Conservation (phyloP, 2,329 filamentous ascomycete species). For the Alternaria gaisen region DNA sequence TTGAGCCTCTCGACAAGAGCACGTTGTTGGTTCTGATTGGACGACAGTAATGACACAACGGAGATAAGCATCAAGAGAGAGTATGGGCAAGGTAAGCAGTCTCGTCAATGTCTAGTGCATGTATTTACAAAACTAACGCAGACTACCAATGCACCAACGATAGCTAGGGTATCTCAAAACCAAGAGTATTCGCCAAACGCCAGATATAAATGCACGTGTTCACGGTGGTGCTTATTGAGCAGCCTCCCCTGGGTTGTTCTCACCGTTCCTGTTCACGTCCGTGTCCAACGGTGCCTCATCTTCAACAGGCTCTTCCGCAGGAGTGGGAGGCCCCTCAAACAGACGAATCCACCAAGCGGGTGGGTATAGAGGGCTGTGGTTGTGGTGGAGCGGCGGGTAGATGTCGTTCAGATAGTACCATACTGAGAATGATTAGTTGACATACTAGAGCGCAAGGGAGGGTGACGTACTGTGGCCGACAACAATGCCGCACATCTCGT, state of each 20-base stretch:
- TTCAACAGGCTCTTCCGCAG: constrained; percentile 25
- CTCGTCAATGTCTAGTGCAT: background rate
- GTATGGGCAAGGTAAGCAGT: background rate
- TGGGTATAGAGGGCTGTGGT: constrained; percentile 85
- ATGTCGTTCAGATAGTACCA: constrained; percentile 99
- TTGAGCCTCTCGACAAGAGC: constrained; percentile 5
- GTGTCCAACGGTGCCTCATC: constrained; percentile 18
- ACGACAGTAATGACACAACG: background rate
- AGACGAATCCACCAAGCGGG: constrained; percentile 88
- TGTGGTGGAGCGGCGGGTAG: constrained; percentile 88
- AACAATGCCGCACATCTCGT: constrained; percentile 93
- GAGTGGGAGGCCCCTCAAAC: constrained; percentile 65
- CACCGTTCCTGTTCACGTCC: constrained; percentile 4
- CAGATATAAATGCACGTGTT: constrained; percentile 12
- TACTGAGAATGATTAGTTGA: constrained; percentile 57
- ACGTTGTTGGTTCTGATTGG: constrained; percentile 13
- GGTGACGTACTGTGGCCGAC: constrained; percentile 75
- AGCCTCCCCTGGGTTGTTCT: constrained; percentile 19
- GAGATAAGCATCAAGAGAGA: constrained; percentile 8
- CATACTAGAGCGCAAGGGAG: background rate
- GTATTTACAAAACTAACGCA: background rate
- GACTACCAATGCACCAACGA: constrained; percentile 4
- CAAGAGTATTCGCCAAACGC: constrained; percentile 34
- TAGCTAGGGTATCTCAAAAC: constrained; percentile 40
- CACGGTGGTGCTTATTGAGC: constrained; percentile 20